These are phyloP conservation scores for Phlebiopsis flavidoalba DNA, from an alignment of 768 basidiomycete genomes.

Conservation along the genomic window DNA sequence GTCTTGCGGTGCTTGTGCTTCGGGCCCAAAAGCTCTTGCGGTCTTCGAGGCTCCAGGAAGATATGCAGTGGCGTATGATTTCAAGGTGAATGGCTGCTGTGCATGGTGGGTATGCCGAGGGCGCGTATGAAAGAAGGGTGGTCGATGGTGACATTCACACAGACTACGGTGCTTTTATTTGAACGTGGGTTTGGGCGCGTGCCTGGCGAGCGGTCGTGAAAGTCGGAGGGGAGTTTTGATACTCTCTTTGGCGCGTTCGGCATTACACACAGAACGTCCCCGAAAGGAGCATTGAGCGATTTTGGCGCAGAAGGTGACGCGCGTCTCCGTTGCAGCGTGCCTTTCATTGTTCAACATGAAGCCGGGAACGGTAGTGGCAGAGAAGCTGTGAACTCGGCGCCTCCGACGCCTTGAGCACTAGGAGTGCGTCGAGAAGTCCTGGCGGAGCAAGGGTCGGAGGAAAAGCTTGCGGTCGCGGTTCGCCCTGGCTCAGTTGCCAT, in stretches of 20 bases:
- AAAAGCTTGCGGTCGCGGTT: constrained; percentile 13
- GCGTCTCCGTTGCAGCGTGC: constrained; percentile 17
- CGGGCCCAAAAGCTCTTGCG: constrained; percentile 6
- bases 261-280: background rate
- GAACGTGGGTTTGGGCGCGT: constrained; percentile 2
- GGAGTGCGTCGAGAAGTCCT: constrained; percentile 6
- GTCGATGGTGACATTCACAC: constrained; percentile 9
- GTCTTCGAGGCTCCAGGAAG: constrained; percentile 6
- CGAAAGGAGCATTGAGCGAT: background rate
- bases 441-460: constrained; percentile 16
- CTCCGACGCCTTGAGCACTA: constrained; percentile 16
- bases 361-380: constrained; percentile 4
- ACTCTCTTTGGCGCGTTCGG: background rate
- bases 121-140: constrained; percentile 6
- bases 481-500: background rate
- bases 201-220: constrained; percentile 16
- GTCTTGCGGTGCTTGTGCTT: constrained; percentile 20
- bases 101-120: constrained; percentile 13
- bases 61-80: constrained; percentile 13
- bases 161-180: constrained; percentile 11
- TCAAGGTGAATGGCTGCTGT: background rate
- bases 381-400: background rate
- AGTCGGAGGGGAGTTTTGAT: constrained; percentile 7
- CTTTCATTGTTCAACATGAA: background rate
- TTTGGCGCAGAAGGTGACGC: constrained; percentile 6